Base-by-base conservation (phyloP, 495 filamentous ascomycete species). In the Hyaloscypha hepaticicola region DNA sequence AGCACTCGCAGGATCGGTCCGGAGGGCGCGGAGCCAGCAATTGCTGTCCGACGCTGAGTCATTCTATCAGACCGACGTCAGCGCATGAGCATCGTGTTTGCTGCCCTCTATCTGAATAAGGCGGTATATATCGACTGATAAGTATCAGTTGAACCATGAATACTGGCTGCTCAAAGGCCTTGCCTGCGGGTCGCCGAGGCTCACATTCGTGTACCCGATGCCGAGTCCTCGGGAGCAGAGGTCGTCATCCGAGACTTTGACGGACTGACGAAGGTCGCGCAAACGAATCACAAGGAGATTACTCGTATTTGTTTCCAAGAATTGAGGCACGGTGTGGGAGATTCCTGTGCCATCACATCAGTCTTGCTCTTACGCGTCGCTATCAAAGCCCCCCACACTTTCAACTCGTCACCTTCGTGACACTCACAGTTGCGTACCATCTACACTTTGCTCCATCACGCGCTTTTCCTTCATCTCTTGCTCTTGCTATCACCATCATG, bases 31-130 rank as follows among this genome's bases (percentile, higher is more conserved):
- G 53, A 55, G 33, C 59, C 63, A 63, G 11, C 58, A 24, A n/a
- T 63, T 41, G 31, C 56, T 63, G 62, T 69, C 67, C 60, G 63
- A 66, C 64, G 33, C 64, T 66, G 62, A 64, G 60, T 64, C 64
- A 66, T 57, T 48, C 53, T 60, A n/a, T 11, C 60, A 16, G 14
- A 45, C 16, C 11, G 51, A 56, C 50, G 41, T 61, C 57, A 58
- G 58, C 33, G 28, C 21, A 21, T 51, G 31, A 31, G 31, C 51
- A 59, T 48, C 22, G 27, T 65, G 55, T 65, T 65, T 65, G 25
- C 56, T 51, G 21, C 4, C 22, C 5, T 21, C 11, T 53, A 21
- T 4, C n/a, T 55, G 29, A 14, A n/a, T n/a, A n/a, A 9, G 12
- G 34, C 5, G 22, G 24, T 57, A 59, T 60, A 52, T 53, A 61